These are phyloP conservation scores for Durotheca rogersii DNA, from an alignment of 495 filamentous ascomycete genomes.

Conservation along the genomic window DNA sequence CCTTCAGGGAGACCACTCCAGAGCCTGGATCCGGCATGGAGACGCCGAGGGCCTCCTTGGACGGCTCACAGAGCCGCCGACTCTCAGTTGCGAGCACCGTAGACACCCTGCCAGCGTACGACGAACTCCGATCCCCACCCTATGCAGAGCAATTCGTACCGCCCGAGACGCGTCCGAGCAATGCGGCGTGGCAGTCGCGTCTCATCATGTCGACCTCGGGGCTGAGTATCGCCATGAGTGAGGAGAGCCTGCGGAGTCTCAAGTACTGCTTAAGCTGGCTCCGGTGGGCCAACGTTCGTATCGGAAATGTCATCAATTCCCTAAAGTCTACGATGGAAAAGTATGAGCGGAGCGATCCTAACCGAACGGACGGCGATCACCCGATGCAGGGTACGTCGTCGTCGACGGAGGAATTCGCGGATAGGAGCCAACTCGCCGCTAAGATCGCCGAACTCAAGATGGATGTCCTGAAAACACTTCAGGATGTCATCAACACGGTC, in stretches of 20 bases:
- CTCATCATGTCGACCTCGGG: constrained; percentile 82
- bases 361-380: constrained; percentile 22
- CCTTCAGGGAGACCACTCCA: constrained; percentile 32
- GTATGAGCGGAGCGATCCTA: constrained; percentile 57
- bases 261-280: constrained; percentile 76
- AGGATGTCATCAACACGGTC: constrained; percentile 73
- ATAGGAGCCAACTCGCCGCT: constrained; percentile 47
- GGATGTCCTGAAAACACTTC: constrained; percentile 74
- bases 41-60: constrained; percentile 31
- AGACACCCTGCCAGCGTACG: constrained; percentile 77
- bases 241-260: constrained; percentile 73
- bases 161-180: constrained; percentile 25
- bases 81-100: constrained; percentile 51
- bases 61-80: constrained; percentile 40
- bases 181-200: constrained; percentile 68
- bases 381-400: constrained; percentile 16
- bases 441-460: constrained; percentile 68
- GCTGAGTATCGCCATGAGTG: constrained; percentile 81
- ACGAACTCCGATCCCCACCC: constrained; percentile 68
- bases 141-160: constrained; percentile 56
- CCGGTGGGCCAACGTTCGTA: constrained; percentile 71
- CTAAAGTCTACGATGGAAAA: constrained; percentile 72
- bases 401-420: constrained; percentile 31
- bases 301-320: constrained; percentile 66
- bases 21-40: constrained; percentile 34